Conservation (phyloP, 2,329 filamentous ascomycete species). For the Verticillium tricorpus region DNA sequence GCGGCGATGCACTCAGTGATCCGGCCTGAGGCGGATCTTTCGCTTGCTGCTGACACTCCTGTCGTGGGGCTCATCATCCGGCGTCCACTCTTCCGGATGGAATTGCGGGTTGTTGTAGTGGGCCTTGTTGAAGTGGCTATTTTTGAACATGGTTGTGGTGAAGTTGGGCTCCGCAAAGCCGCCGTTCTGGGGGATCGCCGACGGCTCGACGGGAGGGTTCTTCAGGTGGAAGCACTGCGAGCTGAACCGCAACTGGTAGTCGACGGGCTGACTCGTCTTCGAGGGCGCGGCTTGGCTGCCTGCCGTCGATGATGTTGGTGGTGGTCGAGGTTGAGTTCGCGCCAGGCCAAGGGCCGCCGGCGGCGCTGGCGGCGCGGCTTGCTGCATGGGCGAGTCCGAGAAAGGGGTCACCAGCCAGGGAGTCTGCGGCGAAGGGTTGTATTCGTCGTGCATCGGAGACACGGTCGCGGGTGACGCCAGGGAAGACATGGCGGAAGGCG, state of each 20-base stretch:
- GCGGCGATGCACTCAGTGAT: background rate
- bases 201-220: slow-evolving; percentile 18
- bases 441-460: slow-evolving; percentile 19
- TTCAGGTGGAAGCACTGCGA: slow-evolving; percentile 47
- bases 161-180: slow-evolving; percentile 40
- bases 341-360: slow-evolving; percentile 18
- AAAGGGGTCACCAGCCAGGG: slow-evolving; percentile 32
- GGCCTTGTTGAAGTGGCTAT: slow-evolving; percentile 62
- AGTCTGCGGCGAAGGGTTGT: slow-evolving; percentile 25
- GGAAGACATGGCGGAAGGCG: slow-evolving; percentile 23
- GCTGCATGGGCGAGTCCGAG: slow-evolving; percentile 21
- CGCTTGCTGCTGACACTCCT: slow-evolving; percentile 2
- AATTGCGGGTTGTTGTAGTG: slow-evolving; percentile 61
- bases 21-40: slow-evolving; percentile 7
- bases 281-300: background rate
- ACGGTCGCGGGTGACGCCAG: slow-evolving; percentile 25
- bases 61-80: slow-evolving; percentile 28
- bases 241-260: slow-evolving; percentile 46
- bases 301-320: background rate
- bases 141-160: slow-evolving; percentile 58
- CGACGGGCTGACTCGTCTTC: slow-evolving; percentile 10
- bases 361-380: slow-evolving; percentile 24
- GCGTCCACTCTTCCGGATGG: slow-evolving; percentile 39
- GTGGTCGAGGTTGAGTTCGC: slow-evolving; percentile 5
- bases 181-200: slow-evolving; percentile 16